Conservation (phyloP, 495 filamentous ascomycete species). For the Xylaria telfairii region DNA sequence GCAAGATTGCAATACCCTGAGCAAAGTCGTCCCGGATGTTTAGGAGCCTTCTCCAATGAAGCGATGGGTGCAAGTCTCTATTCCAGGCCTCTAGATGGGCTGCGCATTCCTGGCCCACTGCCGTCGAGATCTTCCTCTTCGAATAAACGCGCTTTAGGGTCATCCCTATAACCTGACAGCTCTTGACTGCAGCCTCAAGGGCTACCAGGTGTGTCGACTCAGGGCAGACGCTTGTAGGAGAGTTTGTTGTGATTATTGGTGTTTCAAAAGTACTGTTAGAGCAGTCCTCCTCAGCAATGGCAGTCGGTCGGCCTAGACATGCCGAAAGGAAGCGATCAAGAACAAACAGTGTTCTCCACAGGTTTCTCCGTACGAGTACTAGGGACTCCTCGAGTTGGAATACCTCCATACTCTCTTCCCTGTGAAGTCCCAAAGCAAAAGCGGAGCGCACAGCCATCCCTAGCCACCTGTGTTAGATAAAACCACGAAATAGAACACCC, state of each 20-base stretch:
- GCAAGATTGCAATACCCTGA: slow-evolving; percentile 68
- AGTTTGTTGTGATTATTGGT: slow-evolving; percentile 32
- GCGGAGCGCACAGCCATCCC: slow-evolving; percentile 70
- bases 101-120: slow-evolving; percentile 69
- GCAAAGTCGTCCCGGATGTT: slow-evolving; percentile 51
- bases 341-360: slow-evolving; percentile 68
- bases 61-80: slow-evolving; percentile 47
- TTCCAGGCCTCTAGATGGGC: slow-evolving; percentile 61
- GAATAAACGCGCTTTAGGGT: slow-evolving; percentile 74
- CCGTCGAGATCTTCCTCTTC: slow-evolving; percentile 70
- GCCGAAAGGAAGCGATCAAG: slow-evolving; percentile 66
- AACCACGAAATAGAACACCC: background rate
- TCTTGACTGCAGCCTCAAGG: slow-evolving; percentile 61
- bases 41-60: slow-evolving; percentile 58
- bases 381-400: slow-evolving; percentile 52
- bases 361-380: slow-evolving; percentile 53
- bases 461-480: slow-evolving; percentile 32
- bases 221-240: slow-evolving; percentile 26
- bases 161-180: slow-evolving; percentile 68
- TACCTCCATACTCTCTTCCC: slow-evolving; percentile 64
- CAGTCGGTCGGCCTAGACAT: slow-evolving; percentile 63
- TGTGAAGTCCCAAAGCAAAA: slow-evolving; percentile 65
- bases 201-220: slow-evolving; percentile 41
- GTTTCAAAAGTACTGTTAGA: slow-evolving; percentile 52
- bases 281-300: slow-evolving; percentile 68